These are phyloP conservation scores for Mallotus japonicus DNA, from an alignment of 441 rosid species.

Conservation along the genomic window DNA sequence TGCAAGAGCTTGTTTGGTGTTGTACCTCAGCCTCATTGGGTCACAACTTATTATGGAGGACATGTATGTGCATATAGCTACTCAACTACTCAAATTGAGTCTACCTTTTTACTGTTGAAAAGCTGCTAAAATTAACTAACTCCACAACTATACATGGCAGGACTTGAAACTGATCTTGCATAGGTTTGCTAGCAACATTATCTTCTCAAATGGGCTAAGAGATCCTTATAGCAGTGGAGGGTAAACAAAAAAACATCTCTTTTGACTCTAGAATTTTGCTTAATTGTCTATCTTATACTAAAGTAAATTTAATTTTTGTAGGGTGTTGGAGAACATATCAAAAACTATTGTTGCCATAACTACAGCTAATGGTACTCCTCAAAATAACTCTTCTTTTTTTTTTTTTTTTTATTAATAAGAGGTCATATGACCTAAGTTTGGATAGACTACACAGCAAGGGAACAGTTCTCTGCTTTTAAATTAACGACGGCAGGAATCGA, in stretches of 20 bases:
- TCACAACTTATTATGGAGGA: conserved; percentile 70
- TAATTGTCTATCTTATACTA: no score
- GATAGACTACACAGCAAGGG: no score
- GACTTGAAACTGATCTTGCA: conserved; percentile 54
- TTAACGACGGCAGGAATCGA: no score
- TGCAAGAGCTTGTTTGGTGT: conserved; percentile 53
- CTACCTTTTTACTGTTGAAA: no score
- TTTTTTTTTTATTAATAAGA: no score
- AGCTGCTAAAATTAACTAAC: no score
- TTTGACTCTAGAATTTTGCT: no score
- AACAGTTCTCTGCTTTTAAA: no score
- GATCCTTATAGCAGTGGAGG: conserved; percentile 88
- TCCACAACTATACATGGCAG: conserved; percentile 31
- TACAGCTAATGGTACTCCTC: conserved; percentile 42
- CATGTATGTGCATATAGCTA: conserved; percentile 32
- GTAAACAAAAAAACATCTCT: conserved; percentile 29
- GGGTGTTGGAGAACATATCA: conserved; percentile 62
- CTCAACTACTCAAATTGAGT: no score
- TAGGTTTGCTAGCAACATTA: conserved; percentile 75
- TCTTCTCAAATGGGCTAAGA: conserved; percentile 71
- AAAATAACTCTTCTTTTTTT: neutral
- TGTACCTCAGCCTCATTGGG: conserved; percentile 70
- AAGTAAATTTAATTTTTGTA: no score
- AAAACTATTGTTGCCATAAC: conserved; percentile 47
- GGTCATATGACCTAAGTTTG: no score